Base-by-base conservation (phyloP, 495 filamentous ascomycete genomes). In the Penicillium cinerascens region DNA sequence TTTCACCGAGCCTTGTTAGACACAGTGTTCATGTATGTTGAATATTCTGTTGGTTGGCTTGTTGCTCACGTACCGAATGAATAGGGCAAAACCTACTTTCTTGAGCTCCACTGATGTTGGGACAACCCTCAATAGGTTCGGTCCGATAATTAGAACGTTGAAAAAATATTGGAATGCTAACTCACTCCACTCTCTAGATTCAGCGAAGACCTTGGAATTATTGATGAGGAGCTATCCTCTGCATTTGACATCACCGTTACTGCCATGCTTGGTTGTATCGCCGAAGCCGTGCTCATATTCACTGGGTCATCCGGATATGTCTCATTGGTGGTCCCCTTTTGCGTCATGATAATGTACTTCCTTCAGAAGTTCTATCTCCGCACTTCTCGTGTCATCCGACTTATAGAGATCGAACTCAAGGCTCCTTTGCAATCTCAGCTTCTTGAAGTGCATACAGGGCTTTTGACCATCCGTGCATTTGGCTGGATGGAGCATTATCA, bases 341-440 rank as follows among this genome's bases (percentile, higher is more conserved):
- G 42, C 0, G 9, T 67, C n/a, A 13, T 64, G 5, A 44, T 71
- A 3, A 21, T 82, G n/a, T 81, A 64, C 36, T 5, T 76, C 1
- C 48, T 84, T 3, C 81, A 85, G 49, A 68, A 63, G 8, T 72
- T 76, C 61, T 86, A 86, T 48, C 70, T 85, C 0, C 72, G 78
- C 13, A 73, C 93, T 6, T 92, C 66, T 1, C 73, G 78, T 1
- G 82, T 84, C 53, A 47, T 86, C 1, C 74, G 82, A 36, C 57
- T 82, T 2, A 60, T 87, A 0, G 82, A 84, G 45, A 72, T 82
- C 10, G 78, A 83, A 50, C 66, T 73, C n/a, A 78, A 77, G 49
- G 60, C 69, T 6, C 87, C 86, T 0, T 78, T 91, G 0, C 89
- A 85, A 58, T 82, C 88, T 49, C 81, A 82, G 44, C 89, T 93